These are phyloP conservation scores for Claviceps pusilla DNA, from an alignment of 2,329 filamentous ascomycete genomes.

Conservation along the genomic window DNA sequence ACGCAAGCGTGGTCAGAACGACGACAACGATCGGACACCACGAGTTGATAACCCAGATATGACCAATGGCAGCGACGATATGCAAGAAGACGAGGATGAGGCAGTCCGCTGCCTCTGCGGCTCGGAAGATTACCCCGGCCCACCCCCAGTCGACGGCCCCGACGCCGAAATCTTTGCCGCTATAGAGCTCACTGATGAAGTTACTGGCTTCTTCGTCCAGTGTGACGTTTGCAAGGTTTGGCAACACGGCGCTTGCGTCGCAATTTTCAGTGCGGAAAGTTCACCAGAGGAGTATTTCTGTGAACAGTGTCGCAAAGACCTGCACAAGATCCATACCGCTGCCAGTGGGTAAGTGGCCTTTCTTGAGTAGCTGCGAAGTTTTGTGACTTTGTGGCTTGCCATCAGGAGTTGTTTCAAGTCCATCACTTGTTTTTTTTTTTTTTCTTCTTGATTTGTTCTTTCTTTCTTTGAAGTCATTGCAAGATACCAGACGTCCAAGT, in stretches of 20 bases:
- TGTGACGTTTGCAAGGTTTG: constrained; percentile 97
- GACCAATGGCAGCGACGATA: constrained; percentile 51
- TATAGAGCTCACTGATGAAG: constrained; percentile 60
- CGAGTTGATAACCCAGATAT: constrained; percentile 33
- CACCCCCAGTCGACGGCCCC: constrained; percentile 47
- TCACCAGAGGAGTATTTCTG: constrained; percentile 97
- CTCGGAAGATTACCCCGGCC: constrained; percentile 85
- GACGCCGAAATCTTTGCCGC: constrained; percentile 42
- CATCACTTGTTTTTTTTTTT: background rate
- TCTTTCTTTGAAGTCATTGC: no score
- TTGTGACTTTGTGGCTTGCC: background rate
- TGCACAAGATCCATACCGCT: constrained; percentile 70
- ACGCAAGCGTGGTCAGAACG: constrained; percentile 58
- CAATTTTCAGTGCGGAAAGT: constrained; percentile 84
- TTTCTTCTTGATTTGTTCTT: background rate
- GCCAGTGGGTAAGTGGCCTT: constrained; percentile 60
- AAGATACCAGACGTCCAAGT: background rate
- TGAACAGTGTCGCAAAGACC: constrained; percentile 81
- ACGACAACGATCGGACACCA: constrained; percentile 36
- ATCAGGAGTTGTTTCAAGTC: background rate
- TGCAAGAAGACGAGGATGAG: constrained; percentile 72
- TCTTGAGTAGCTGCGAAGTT: background rate
- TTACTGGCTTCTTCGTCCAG: constrained; percentile 92
- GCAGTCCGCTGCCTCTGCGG: constrained; percentile 92
- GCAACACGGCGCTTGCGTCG: constrained; percentile 96